Conservation (phyloP, 257 asterid genomes). For the Scutellaria galericulata region DNA sequence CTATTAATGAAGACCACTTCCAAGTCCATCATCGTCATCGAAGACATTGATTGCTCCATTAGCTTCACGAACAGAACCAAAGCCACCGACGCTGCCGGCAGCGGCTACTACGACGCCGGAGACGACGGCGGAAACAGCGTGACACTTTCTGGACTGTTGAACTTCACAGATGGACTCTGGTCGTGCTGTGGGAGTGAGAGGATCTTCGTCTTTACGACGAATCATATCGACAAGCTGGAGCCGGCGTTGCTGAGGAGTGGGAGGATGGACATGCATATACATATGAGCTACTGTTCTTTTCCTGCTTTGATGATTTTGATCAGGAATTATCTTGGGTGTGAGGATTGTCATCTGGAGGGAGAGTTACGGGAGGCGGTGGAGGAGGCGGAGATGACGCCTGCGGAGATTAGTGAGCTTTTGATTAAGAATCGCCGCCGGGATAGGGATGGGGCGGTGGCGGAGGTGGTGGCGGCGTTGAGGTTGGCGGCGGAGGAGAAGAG, state of each 20-base stretch:
- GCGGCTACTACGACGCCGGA: background rate
- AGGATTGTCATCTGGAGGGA: conserved; percentile 43
- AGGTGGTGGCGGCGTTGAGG: conserved; percentile 50
- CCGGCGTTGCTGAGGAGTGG: conserved; percentile 76
- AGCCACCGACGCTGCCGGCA: no score
- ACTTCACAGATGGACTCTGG: conserved; percentile 80
- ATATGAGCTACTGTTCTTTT: conserved; percentile 68
- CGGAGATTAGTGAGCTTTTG: conserved; percentile 55
- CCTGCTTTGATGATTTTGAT: conserved; percentile 61
- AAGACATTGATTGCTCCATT: conserved; percentile 52
- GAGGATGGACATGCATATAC: conserved; percentile 80
- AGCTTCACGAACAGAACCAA: conserved; percentile 22
- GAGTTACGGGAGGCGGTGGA: conserved; percentile 42
- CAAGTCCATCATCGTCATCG: conserved; percentile 49
- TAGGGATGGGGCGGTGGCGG: conserved; percentile 48
- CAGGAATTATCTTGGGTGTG: conserved; percentile 59
- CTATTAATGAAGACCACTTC: conserved; percentile 48
- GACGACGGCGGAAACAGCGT: conserved; percentile 51
- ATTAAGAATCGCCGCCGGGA: conserved; percentile 58
- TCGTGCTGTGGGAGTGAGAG: conserved; percentile 81
- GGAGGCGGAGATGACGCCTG: conserved; percentile 75
- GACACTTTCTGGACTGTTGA: conserved; percentile 68
- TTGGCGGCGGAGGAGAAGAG: conserved; percentile 49
- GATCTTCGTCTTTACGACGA: conserved; percentile 74
- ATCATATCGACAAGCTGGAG: conserved; percentile 73